Conservation (phyloP, 257 asterid species). For the Nicotiana sylvestris region DNA sequence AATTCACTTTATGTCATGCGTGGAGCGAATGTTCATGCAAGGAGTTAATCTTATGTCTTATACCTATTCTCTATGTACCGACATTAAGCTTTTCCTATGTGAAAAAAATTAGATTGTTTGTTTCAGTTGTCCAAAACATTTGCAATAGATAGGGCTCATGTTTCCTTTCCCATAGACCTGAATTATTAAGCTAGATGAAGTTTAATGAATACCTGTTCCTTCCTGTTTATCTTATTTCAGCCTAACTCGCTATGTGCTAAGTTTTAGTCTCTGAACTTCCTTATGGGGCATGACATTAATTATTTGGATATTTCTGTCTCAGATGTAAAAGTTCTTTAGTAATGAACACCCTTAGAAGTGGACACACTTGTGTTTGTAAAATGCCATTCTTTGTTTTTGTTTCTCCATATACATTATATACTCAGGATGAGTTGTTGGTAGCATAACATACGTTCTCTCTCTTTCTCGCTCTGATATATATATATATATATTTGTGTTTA, state of each 20-base stretch:
- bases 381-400: not conserved
- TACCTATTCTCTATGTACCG: no score
- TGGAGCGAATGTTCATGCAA: not conserved
- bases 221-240: not conserved
- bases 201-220: not conserved
- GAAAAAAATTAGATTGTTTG: not conserved
- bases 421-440: not conserved
- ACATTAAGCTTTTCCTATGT: not conserved
- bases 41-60: no score
- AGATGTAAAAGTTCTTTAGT: not conserved
- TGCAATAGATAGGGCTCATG: not conserved
- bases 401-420: constrained; percentile 2
- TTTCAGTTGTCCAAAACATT: not conserved
- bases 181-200: not conserved
- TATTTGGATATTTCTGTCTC: not conserved
- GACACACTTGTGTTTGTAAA: not conserved
- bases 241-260: not conserved
- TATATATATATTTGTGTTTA: not conserved
- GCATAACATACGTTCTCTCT: constrained; percentile 12
- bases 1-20: not conserved
- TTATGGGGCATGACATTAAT: not conserved
- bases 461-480: not conserved
- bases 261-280: not conserved
- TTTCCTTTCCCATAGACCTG: not conserved
- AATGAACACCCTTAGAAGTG: not conserved